Conservation (phyloP, 768 basidiomycete species). For the Hemileccinum impolitum region DNA sequence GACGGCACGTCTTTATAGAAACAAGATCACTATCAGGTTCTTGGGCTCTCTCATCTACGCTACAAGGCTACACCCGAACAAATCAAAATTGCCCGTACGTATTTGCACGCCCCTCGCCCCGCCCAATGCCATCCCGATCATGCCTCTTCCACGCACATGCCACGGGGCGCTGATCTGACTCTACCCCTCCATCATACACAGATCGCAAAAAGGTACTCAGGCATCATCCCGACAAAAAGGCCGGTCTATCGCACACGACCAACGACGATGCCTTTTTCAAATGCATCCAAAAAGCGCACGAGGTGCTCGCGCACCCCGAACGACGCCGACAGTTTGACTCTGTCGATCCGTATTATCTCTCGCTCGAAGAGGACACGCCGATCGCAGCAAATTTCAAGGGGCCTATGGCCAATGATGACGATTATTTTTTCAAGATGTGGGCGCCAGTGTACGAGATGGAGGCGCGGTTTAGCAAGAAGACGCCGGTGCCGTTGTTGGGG, state of each 20-base stretch:
- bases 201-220: conserved; percentile 99
- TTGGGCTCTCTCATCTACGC: conserved; percentile 88
- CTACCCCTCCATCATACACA: conserved; percentile 36
- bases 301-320: conserved; percentile 84
- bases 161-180: neutral
- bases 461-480: conserved; percentile 83
- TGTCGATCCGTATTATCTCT: conserved; percentile 76
- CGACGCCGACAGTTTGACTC: conserved; percentile 95
- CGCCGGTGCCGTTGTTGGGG: conserved; percentile 84
- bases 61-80: conserved; percentile 86
- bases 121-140: conserved; percentile 9
- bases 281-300: conserved; percentile 98
- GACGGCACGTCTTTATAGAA: conserved; percentile 48
- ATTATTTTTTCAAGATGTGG: conserved; percentile 70
- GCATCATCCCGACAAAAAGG: conserved; percentile 98
- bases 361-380: conserved; percentile 77
- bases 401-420: conserved; percentile 40
- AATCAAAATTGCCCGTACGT: conserved; percentile 94
- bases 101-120: conserved; percentile 7
- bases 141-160: neutral
- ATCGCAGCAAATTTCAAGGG: conserved; percentile 56
- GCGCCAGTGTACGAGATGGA: conserved; percentile 86
- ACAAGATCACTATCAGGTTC: conserved; percentile 98
- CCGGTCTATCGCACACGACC: conserved; percentile 68
- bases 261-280: conserved; percentile 99